Evolutionary conservation across 305 asterid genomes (phyloP).

Genomic region (Fraxinus greggii): DNA sequence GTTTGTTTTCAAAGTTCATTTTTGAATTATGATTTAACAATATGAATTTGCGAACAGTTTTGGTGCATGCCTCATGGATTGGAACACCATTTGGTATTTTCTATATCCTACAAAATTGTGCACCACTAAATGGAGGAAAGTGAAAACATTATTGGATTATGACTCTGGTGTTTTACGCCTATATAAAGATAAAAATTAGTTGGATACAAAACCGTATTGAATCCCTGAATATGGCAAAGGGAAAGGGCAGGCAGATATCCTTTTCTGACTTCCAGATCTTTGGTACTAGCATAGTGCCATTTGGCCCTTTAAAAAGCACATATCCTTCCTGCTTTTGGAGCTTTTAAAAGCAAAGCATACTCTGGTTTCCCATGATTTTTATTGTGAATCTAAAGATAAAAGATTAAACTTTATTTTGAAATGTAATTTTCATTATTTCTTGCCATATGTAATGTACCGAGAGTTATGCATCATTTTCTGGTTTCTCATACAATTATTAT

Average conservation of each 20-base stretch:
- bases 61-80: background rate
- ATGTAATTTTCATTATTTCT: conserved; percentile 11
- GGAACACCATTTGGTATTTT: background rate
- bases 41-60: background rate
- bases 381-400: background rate
- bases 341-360: background rate
- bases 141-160: background rate
- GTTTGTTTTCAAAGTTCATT: background rate
- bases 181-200: background rate
- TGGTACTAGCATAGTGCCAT: background rate
- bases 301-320: conserved; percentile 3
- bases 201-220: background rate
- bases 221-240: background rate
- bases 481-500: background rate
- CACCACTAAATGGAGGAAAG: background rate
- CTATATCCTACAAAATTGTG: background rate
- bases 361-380: background rate
- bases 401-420: conserved; percentile 6
- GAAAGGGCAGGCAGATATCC: background rate
- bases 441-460: conserved; percentile 4
- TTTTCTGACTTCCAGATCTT: background rate
- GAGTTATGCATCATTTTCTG: background rate
- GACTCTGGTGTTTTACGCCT: background rate
- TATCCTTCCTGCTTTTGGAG: conserved; percentile 4
- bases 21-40: background rate